phyloP scores from a whole-genome alignment of 1,284 basidiomycete genomes.

The Ceratobasidium sp. region DNA sequence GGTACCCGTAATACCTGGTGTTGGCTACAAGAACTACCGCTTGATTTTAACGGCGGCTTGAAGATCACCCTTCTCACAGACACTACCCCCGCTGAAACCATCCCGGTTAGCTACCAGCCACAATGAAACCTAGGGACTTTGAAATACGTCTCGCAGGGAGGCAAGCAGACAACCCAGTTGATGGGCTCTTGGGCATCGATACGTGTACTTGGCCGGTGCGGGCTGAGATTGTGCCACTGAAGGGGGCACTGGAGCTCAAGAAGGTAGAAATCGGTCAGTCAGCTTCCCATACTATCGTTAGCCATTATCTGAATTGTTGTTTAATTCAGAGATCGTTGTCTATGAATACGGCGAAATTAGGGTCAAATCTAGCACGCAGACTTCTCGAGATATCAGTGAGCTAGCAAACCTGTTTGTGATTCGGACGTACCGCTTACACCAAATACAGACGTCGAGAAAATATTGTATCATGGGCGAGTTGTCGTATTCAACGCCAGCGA shows the following conservation, averaged over 20 bases:
- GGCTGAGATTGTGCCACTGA: conserved; percentile 35
- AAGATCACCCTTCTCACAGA: not conserved
- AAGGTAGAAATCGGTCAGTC: conserved; percentile 37
- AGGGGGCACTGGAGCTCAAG: conserved; percentile 35
- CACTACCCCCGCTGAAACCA: not conserved
- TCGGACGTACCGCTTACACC: not conserved
- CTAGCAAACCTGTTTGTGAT: not conserved
- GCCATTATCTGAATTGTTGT: not conserved
- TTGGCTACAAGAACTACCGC: conserved; percentile 28
- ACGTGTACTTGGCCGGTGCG: conserved; percentile 39
- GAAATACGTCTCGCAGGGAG: conserved; percentile 34
- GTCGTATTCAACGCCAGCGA: conserved; percentile 18
- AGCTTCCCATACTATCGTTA: not conserved
- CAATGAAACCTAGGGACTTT: conserved; percentile 37
- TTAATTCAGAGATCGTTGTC: conserved; percentile 27
- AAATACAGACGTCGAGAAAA: conserved; percentile 28
- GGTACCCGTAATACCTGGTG: not conserved
- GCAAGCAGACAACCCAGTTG: conserved; percentile 32
- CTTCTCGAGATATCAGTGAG: conserved; percentile 37
- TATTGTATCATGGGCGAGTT: conserved; percentile 30
- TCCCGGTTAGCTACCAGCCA: not conserved
- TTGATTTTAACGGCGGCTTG: conserved; percentile 12
- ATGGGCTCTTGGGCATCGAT: conserved; percentile 36
- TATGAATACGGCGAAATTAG: conserved; percentile 36
- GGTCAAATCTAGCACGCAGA: conserved; percentile 28